phyloP scores from a whole-genome alignment of 2,329 filamentous ascomycete species.

The Talaromyces funiculosus region DNA sequence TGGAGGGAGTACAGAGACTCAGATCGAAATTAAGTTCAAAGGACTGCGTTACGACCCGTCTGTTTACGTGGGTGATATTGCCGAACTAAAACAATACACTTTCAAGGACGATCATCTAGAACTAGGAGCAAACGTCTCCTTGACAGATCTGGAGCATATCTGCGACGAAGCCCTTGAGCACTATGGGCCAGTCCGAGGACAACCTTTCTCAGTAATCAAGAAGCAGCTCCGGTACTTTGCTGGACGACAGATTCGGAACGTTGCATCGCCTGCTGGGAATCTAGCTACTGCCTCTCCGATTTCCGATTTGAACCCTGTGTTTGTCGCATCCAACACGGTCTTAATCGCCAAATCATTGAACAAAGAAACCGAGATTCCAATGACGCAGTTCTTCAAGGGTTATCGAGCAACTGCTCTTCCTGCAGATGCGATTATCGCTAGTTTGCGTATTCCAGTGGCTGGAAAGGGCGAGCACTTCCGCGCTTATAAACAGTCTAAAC shows the following conservation, averaged over 20 bases:
- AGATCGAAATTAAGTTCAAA: constrained; percentile 99
- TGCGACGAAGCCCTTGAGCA: constrained; percentile 71
- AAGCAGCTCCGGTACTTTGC: constrained; percentile 96
- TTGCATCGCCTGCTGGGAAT: constrained; percentile 94
- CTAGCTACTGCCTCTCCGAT: constrained; percentile 92
- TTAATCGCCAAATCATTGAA: constrained; percentile 72
- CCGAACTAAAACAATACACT: constrained; percentile 75
- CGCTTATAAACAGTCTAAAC: constrained; percentile 92
- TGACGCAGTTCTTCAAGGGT: constrained; percentile 86
- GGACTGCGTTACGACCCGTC: constrained; percentile 83
- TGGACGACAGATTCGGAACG: constrained; percentile 90
- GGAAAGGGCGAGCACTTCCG: constrained; percentile 75
- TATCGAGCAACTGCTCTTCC: constrained; percentile 81
- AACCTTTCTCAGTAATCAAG: constrained; percentile 83
- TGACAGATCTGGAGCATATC: constrained; percentile 86
- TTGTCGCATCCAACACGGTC: constrained; percentile 78
- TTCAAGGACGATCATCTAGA: constrained; percentile 80
- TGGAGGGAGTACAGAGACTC: constrained; percentile 91
- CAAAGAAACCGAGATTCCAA: constrained; percentile 76
- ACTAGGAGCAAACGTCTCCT: constrained; percentile 83
- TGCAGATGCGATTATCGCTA: constrained; percentile 75
- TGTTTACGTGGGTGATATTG: constrained; percentile 88
- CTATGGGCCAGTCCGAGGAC: constrained; percentile 65
- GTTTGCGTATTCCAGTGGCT: constrained; percentile 77
- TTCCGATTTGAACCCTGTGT: constrained; percentile 89